Base-by-base conservation (phyloP, 2,329 filamentous ascomycete species). In the Achaetomium macrosporum region DNA sequence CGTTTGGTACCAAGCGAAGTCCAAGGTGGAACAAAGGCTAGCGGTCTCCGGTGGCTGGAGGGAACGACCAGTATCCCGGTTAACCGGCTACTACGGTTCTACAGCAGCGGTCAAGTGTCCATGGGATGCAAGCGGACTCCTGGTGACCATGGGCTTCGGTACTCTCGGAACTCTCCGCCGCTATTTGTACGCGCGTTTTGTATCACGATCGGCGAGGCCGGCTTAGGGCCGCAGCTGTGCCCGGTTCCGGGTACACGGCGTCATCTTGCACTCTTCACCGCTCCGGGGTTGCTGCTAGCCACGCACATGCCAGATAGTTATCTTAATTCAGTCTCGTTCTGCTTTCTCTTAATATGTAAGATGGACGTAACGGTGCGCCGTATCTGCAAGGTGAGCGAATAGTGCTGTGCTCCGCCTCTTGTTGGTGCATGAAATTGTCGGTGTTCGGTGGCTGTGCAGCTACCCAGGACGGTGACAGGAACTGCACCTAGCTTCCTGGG, bases 251-350 rank as follows among this genome's bases (percentile, higher is more conserved):
- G 44, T 40, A 46, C 17, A 10, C 19, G 36, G 15, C 31, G 30
- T 40, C 49, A 33, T 33, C 45, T 47, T 50, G 49, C 51, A 35
- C 16, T 52, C 19, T 25, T 51, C 50, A 47, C 47, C 31, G 42
- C 48, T 47, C 51, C 43, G 41, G 42, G 51, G 47, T 25, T 37
- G 40, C 43, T n/a, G 50, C 47, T 50, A 36, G 45, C 31, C 54
- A 42, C 51, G 53, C 51, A 57, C 51, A 57, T 51, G 45, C 41
- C 48, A 55, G 53, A 51, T 59, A 61, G 54, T 55, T 60, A 51
- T 59, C 60, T 54, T 59, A 58, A 59, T 61, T 50, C 45, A 62
- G 44, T 58, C 46, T 58, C 40, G 55, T 58, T 59, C 59, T 59
- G 45, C 44, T 52, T 43, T 54, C 20, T 43, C 3, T 37, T 37